These are phyloP conservation scores for Plantago elongata DNA, from an alignment of 257 asterid species.

Conservation along the genomic window DNA sequence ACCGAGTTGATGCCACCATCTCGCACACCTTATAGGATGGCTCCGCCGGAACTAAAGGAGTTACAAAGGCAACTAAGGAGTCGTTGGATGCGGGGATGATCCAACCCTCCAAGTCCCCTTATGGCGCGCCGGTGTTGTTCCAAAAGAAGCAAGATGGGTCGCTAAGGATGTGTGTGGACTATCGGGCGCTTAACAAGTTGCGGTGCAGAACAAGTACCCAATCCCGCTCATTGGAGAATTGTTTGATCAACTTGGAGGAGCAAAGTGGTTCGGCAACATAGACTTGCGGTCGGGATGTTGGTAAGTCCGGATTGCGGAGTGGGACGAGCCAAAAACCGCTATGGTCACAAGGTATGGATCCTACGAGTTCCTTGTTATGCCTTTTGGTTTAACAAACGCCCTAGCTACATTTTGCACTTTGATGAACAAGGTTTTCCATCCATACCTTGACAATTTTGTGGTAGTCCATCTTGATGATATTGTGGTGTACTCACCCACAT, in stretches of 20 bases:
- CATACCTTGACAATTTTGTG: not conserved
- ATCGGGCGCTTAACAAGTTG: too few relatives aligned
- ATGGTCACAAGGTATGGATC: slow-evolving; percentile 3
- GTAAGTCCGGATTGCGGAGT: not conserved
- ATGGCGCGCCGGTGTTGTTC: not conserved
- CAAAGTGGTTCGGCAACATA: not conserved
- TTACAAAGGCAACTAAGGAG: not conserved
- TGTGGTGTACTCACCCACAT: slow-evolving; percentile 3
- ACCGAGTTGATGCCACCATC: too few relatives aligned
- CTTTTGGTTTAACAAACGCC: not conserved
- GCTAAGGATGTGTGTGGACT: too few relatives aligned
- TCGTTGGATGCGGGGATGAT: not conserved
- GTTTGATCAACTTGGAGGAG: not conserved
- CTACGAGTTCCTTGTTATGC: not conserved
- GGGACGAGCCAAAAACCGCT: not conserved
- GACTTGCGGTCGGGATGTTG: not conserved
- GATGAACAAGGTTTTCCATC: not conserved
- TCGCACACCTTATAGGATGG: not conserved
- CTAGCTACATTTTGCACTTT: not conserved
- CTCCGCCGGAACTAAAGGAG: slow-evolving; percentile 1
- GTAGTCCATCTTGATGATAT: not conserved
- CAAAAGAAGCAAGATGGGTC: too few relatives aligned
- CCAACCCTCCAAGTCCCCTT: not conserved
- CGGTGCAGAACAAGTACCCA: too few relatives aligned
- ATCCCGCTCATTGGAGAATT: not conserved